Evolutionary conservation across 176 grass and related monocot species (phyloP).

Genomic region (Oryza meyeriana): DNA sequence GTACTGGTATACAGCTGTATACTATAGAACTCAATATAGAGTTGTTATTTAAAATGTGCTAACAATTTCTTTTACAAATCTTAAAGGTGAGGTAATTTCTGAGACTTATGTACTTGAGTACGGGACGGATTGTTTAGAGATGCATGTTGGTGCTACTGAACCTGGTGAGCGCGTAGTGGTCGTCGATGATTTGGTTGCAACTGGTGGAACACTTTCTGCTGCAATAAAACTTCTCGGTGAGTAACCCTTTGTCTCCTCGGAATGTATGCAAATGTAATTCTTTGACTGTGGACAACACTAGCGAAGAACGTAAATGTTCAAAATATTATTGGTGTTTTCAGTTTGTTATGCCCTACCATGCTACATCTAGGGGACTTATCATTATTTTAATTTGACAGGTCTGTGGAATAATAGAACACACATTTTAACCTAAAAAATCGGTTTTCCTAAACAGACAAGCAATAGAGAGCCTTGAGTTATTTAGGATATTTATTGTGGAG

Average conservation of each 20-base stretch:
- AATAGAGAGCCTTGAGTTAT: neutral
- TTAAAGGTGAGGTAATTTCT: conserved; percentile 85
- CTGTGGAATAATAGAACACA: neutral
- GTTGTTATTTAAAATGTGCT: neutral
- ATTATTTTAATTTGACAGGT: neutral
- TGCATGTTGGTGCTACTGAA: conserved; percentile 80
- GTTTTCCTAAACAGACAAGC: neutral
- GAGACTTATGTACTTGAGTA: conserved; percentile 87
- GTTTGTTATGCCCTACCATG: neutral
- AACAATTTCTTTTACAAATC: neutral
- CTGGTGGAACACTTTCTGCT: conserved; percentile 86
- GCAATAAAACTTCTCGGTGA: conserved; percentile 90
- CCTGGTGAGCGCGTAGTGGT: conserved; percentile 53
- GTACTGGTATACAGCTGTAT: neutral
- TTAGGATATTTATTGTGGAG: neutral
- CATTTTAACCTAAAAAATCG: neutral
- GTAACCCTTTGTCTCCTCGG: neutral
- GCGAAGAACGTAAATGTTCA: neutral
- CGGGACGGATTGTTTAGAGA: conserved; percentile 89
- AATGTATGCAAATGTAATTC: neutral
- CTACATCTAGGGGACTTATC: neutral
- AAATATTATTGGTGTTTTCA: neutral
- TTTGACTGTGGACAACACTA: neutral
- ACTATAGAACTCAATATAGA: neutral
- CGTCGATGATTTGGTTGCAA: conserved; percentile 87